Evolutionary conservation across 179 eudicot species (phyloP), one percentile per base, ranked within the genome.

Genomic region (Patellifolia procumbens): DNA sequence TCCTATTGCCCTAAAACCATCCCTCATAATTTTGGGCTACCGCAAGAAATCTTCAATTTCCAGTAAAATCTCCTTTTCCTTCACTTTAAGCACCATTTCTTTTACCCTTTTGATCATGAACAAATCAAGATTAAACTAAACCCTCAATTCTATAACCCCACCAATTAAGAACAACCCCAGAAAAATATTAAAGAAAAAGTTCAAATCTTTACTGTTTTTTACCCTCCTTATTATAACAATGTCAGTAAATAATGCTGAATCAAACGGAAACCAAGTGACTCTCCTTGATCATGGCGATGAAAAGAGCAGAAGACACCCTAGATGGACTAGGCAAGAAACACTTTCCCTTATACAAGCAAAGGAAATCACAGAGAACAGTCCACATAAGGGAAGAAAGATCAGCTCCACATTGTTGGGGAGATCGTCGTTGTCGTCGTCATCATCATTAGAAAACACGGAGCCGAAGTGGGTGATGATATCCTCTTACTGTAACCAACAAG

Each of bases 391-490:
- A 0, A 53, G 85, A 1, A 81, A 69, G 75, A 72, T 75, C 3
- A 69, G 49, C 19, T 80, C 85, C 7, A 46, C 71, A 42, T 49
- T 74, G 37, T 51, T 62, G 29, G 69, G n/a, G 4, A 13, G n/a
- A 42, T 39, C 56, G 7, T 11, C 17, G 17, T 42, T 53, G 10
- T 26, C 76, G 0, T 63, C 35, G 9, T 31, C 73, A 42, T 56
- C 74, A 19, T 32, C 67, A 39, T 63, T 73, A 3, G 81, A 82
- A 10, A 82, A 70, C 59, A 52, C 65, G 1, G 88, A 86, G 51
- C 87, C 89, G 0, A 88, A 88, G 55, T 88, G 91, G 91, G 88
- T 82, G 0, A 52, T 70, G 74, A 82, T 88, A 28, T 82, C 91
- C 0, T 69, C 80, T 0, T 81, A 84, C 79, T 88, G 91, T 72